Conservation (phyloP, 148 eudicot genomes). For the Vaccinium myrtillus region DNA sequence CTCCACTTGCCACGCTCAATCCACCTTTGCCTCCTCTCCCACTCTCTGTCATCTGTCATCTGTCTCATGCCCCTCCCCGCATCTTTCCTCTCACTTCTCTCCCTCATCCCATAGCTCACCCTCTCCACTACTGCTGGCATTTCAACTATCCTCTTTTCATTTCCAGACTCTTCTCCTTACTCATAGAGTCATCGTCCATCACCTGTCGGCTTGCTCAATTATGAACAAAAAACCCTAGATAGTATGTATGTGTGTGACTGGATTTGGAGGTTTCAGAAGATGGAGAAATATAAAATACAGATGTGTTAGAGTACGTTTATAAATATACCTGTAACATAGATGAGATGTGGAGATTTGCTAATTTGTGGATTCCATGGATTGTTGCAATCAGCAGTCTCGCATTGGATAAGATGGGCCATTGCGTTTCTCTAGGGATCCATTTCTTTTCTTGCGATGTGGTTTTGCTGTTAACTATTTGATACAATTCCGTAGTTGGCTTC, state of each 20-base stretch:
- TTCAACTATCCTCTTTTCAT: not conserved
- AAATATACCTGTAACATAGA: not conserved
- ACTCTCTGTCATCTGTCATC: too few species aligned
- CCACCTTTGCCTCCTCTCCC: too few species aligned
- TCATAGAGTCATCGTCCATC: not conserved
- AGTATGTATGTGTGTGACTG: not conserved
- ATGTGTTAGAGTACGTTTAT: not conserved
- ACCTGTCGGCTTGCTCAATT: not conserved
- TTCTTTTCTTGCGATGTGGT: not conserved
- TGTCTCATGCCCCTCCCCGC: too few species aligned
- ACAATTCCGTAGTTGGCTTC: constrained; percentile 3
- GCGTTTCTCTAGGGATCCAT: not conserved
- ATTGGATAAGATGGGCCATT: not conserved
- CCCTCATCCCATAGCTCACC: not conserved
- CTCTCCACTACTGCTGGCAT: not conserved
- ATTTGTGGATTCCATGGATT: not conserved
- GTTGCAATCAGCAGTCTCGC: not conserved
- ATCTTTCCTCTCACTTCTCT: not conserved
- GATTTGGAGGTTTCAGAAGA: not conserved
- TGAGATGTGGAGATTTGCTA: not conserved
- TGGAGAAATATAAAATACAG: not conserved
- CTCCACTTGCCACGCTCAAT: too few species aligned
- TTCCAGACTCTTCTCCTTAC: not conserved
- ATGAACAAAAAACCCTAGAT: not conserved
- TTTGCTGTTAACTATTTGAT: not conserved